Base-by-base conservation (phyloP, 495 filamentous ascomycete genomes). In the Baudoinia panamericana region DNA sequence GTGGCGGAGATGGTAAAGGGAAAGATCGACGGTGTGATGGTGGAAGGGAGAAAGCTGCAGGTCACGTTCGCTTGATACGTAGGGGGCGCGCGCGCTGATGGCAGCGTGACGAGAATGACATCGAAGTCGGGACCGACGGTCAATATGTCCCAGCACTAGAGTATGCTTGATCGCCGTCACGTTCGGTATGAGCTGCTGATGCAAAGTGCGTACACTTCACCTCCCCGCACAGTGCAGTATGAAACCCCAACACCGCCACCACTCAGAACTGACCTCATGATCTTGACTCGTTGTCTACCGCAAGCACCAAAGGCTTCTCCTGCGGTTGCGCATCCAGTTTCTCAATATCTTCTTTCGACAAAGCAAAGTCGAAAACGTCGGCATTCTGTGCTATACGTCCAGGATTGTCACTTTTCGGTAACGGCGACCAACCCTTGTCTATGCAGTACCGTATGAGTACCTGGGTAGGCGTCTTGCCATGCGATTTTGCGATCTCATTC, bases 321-420 rank as follows among this genome's bases (percentile, higher is more conserved):
- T 58, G 41, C 49, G 63, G 59, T 23, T 62, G 41, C 5, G 21
- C 56, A 45, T 69, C 56, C 28, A 72, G 43, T 24, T 22, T 45
- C 31, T 45, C 45, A 64, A 73, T 66, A 32, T 72, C 67, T 23
- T 59, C 55, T 16, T 55, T 48, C 12, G 54, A 54, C 30, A 73
- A 41, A 31, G 64, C 56, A 39, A 69, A 71, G 13, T 51, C 60
- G 47, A 56, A 71, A 1, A 72, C 58, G 25, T 68, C 60, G 4
- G 57, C 60, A 52, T 74, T 73, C 25, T 53, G 54, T 43, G 48
- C 52, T 30, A 73, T 70, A 24, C 68, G 44, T 4, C 27, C 39
- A 1, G 62, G 56, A 25, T 60, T 62, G 37, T 66, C 67, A 45
- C 66, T 71, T 57, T 73, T 73, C 6, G 70, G 70, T 27, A 73